These are phyloP conservation scores for Cercospora brassicicola DNA, from an alignment of 2,329 filamentous ascomycete genomes.

Conservation along the genomic window DNA sequence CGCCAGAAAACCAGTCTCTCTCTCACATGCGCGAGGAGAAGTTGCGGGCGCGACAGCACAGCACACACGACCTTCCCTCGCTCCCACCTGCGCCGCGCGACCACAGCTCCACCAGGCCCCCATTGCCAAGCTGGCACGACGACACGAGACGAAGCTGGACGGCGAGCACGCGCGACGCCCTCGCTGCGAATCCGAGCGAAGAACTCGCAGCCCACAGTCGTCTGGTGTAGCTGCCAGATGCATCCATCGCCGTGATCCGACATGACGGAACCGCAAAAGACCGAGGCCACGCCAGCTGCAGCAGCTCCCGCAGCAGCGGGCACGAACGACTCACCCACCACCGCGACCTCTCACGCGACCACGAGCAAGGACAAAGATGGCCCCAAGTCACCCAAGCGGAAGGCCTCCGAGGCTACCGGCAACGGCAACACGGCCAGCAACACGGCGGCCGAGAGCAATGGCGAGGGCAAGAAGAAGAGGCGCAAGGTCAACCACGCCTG, in stretches of 20 bases:
- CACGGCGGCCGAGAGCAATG: slow-evolving; percentile 2
- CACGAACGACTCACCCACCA: background rate
- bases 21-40: background rate
- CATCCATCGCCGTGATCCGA: background rate
- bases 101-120: background rate
- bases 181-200: background rate
- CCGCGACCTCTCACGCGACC: background rate
- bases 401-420: slow-evolving; percentile 1
- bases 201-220: background rate
- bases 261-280: background rate
- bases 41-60: background rate
- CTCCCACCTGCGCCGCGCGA: background rate
- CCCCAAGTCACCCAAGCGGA: slow-evolving; percentile 16
- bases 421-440: background rate
- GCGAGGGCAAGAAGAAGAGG: slow-evolving; percentile 48
- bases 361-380: background rate
- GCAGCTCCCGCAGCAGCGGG: background rate
- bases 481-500: slow-evolving; percentile 58
- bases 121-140: background rate
- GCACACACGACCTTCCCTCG: background rate
- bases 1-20: background rate
- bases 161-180: background rate
- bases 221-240: background rate
- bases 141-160: background rate
- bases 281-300: background rate